Evolutionary conservation across 257 asterid species (phyloP), one percentile per base, ranked within the genome.

Genomic region (Gentiana macrophylla): DNA sequence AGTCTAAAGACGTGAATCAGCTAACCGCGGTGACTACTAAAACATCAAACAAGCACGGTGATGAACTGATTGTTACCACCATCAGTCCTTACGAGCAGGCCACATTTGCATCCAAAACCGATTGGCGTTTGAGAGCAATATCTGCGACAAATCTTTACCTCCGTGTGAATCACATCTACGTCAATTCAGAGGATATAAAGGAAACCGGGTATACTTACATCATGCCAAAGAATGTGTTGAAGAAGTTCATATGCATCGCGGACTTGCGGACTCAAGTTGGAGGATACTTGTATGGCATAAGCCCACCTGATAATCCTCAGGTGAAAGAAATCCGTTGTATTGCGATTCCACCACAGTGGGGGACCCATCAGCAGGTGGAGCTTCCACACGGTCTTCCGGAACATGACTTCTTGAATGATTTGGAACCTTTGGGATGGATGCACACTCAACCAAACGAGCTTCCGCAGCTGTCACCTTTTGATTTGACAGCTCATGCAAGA

Each of bases 351-450:
- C 98, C 98, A 2, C 98, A 92, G 70, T 92, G 94, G 95, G 98
- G 97, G 49, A 92, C 97, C 32, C 97, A 83, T 75, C 99, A 92
- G 76, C 93, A 85, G 63, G 99, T 88, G 67, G 80, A 92, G 71
- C 82, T 92, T 53, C 99, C 99, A 3, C 88, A 93, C 0, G 77
- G 89, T 46, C 92, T 92, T 64, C 99, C 97, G 0, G 94, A 83
- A 59, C 99, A 92, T 4, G 96, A 92, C 61, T 92, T 87, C 76
- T 66, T 91, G 43, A 83, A 68, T 24, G 98, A 92, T 66, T 67
- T 92, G 80, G 98, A 92, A 84, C 98, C 98, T 8, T 64, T 92
- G 61, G 97, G 98, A 70, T 92, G 98, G 98, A 84, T 92, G 95
- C 98, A 92, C 64, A 88, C 98, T 8, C 98, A 92, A 72, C 97